These are phyloP conservation scores for Lepidium sativum DNA, from an alignment of 345 rosid species.

Conservation along the genomic window DNA sequence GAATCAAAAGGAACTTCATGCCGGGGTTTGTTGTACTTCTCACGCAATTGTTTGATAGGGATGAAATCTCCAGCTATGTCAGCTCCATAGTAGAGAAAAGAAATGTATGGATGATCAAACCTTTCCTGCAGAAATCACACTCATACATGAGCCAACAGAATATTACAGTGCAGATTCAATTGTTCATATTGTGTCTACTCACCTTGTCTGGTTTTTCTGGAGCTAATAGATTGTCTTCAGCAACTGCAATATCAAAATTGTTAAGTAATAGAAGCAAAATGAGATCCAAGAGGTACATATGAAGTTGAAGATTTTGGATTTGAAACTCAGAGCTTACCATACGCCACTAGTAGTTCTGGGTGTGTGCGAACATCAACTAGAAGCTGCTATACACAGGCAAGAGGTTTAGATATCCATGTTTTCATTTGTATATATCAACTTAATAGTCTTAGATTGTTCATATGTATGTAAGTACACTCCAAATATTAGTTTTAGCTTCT, in stretches of 20 bases:
- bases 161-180: not conserved
- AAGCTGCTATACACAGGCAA: slow-evolving; percentile 40
- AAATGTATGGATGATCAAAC: slow-evolving; percentile 83
- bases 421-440: not conserved
- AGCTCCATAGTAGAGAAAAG: slow-evolving; percentile 73
- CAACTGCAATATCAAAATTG: slow-evolving; percentile 43
- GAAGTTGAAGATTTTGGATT: not conserved
- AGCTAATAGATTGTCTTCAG: slow-evolving; percentile 75
- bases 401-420: not conserved
- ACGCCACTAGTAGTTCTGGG: slow-evolving; percentile 74
- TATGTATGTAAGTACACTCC: not conserved
- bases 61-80: slow-evolving; percentile 89
- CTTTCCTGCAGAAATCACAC: slow-evolving; percentile 48
- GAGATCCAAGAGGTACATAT: not conserved
- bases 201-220: slow-evolving; percentile 60
- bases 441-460: not conserved
- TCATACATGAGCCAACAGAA: not conserved
- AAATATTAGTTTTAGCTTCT: not conserved
- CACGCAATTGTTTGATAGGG: slow-evolving; percentile 86
- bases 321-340: slow-evolving; percentile 42
- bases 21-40: slow-evolving; percentile 64
- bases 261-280: not conserved
- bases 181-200: slow-evolving; percentile 16
- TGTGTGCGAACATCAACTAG: slow-evolving; percentile 68
- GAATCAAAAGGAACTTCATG: slow-evolving; percentile 65